A percentile compares a stretch with the other conserved stretches of the same genome.
Conservation (phyloP, 2,329 filamentous ascomycete genomes). For the Neurospora crassa region DNA sequence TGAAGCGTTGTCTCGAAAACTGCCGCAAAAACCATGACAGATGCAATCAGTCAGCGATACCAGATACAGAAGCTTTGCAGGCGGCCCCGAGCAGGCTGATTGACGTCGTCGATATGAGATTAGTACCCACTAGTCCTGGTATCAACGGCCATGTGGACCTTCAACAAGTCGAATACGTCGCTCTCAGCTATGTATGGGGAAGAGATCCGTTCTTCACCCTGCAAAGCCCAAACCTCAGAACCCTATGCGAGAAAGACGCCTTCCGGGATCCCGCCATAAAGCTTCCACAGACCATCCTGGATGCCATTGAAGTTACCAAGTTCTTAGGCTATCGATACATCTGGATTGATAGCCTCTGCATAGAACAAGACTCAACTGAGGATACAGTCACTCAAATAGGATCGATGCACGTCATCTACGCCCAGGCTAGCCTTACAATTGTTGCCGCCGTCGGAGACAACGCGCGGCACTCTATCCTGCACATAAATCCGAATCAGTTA, state of each 20-base stretch:
- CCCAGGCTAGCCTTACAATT: background rate
- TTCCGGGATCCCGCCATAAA: background rate
- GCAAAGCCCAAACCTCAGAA: background rate
- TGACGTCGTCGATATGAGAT: background rate
- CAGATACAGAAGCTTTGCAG: background rate
- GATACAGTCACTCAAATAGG: background rate
- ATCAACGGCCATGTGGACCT: background rate
- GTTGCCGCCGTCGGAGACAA: background rate
- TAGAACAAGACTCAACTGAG: background rate
- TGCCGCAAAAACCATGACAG: background rate
- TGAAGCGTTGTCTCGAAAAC: background rate
- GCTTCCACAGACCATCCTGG: background rate
- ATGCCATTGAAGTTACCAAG: background rate
- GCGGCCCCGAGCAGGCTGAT: background rate
- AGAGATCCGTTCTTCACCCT: background rate
- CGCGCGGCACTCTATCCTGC: background rate
- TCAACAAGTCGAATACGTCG: background rate
- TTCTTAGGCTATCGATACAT: background rate
- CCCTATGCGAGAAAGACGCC: background rate
- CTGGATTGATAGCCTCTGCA: background rate
- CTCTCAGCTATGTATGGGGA: background rate
- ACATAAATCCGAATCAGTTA: background rate
- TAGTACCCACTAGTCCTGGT: background rate
- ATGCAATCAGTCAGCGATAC: background rate
- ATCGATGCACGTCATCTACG: background rate